Evolutionary conservation across 1,139 yeast genomes (phyloP), one percentile per base, ranked within the genome.

Genomic region (Taphrina flavorubra): DNA sequence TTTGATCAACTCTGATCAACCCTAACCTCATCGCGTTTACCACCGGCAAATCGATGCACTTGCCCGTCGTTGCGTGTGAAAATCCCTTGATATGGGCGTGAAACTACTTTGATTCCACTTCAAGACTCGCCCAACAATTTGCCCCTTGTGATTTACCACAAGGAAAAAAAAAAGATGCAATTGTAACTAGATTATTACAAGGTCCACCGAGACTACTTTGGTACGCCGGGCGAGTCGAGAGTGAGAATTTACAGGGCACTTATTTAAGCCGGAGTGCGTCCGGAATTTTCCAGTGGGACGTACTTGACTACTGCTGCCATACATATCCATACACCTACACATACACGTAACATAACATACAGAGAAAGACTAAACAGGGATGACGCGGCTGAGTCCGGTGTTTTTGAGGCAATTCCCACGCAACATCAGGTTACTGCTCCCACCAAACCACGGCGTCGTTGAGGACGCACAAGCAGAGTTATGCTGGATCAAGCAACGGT

Each of bases 401-500:
- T 44, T 58, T 7, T 14, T 44, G 62, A 2, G 53, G 8, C 53
- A 42, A 16, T 42, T 58, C 53, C 18, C 25, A 10, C 20, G 42
- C 25, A 16, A 58, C 42, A 10, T 58, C 6, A 51, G 42, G 8
- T 4, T 42, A 11, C 42, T 58, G 25, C 25, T 58, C 31, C 62
- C 62, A n/a, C 25, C 62, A 7, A 58, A 44, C 25, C 51, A 58
- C 25, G 62, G 62, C 40, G 42, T 44, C 25, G 7, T 58, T 4
- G 42, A 58, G 14, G 51, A 42, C 31, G 64, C 68, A 4, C 46
- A 42, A 31, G 57, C 64, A 4, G 90, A 87, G 74, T 78, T 86
- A 16, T 74, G 75, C 13, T 87, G 89, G 89, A 80, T 86, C 44
- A 74, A 77, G 71, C 71, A 75, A 37, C 42, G 51, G 11, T 34